Percentiles rank a stretch among this genome's conserved stretches.
phyloP scores from a whole-genome alignment of 2,329 filamentous ascomycete genomes.

The Ophiostoma piceae region DNA sequence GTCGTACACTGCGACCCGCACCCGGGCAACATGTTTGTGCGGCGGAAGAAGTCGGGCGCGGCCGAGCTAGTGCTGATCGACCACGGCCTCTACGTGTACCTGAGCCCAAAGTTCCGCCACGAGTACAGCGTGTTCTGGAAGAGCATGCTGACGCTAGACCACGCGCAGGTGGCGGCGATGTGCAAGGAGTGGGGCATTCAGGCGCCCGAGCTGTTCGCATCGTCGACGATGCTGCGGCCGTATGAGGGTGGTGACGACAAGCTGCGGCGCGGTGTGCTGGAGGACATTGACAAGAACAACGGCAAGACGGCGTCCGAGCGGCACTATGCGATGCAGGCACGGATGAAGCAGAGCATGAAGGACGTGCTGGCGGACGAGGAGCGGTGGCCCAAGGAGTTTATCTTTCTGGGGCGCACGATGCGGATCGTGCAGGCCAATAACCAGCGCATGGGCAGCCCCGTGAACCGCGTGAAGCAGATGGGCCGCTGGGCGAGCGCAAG shows the following conservation, averaged over 20 bases:
- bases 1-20: slow-evolving; percentile 95
- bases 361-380: slow-evolving; percentile 76
- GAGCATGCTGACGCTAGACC: slow-evolving; percentile 87
- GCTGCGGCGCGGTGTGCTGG: slow-evolving; percentile 60
- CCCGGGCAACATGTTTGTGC: slow-evolving; percentile 94
- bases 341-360: slow-evolving; percentile 64
- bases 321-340: slow-evolving; percentile 83
- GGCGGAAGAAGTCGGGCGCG: slow-evolving; percentile 72
- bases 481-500: slow-evolving; percentile 83
- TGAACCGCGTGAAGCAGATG: slow-evolving; percentile 91
- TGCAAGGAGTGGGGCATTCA: slow-evolving; percentile 80
- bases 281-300: slow-evolving; percentile 58
- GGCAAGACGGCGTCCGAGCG: slow-evolving; percentile 60
- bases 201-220: slow-evolving; percentile 85
- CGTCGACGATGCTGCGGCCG: slow-evolving; percentile 80
- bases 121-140: slow-evolving; percentile 93
- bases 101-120: slow-evolving; percentile 74
- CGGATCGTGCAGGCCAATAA: slow-evolving; percentile 92
- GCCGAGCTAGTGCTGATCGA: slow-evolving; percentile 93
- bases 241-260: slow-evolving; percentile 78
- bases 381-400: slow-evolving; percentile 83
- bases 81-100: slow-evolving; percentile 91
- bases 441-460: slow-evolving; percentile 80
- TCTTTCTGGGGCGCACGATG: slow-evolving; percentile 88
- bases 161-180: slow-evolving; percentile 66